Conservation (phyloP, 2,329 filamentous ascomycete genomes). For the Amauroascus niger region DNA sequence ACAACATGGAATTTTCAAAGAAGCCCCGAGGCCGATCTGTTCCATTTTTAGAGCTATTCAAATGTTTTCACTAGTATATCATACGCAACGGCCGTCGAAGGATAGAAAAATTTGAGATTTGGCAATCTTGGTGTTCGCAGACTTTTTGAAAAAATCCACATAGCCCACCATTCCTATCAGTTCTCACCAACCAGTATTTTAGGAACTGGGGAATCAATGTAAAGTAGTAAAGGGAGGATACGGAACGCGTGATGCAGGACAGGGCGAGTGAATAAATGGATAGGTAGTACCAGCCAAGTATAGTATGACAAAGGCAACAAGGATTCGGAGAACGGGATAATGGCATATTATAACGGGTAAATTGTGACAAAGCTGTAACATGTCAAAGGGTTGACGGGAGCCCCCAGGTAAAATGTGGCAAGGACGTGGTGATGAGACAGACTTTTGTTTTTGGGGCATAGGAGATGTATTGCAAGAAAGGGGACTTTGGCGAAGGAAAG, state of each 20-base stretch:
- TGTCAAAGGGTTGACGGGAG: background rate
- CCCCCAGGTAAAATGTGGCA: background rate
- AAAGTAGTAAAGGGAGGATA: background rate
- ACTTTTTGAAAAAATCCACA: conserved; percentile 5
- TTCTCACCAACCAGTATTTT: background rate
- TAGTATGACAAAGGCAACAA: background rate
- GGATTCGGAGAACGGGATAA: background rate
- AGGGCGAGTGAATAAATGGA: background rate
- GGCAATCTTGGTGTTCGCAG: background rate
- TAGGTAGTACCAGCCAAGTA: background rate
- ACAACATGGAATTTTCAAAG: background rate
- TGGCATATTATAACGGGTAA: conserved; percentile 8
- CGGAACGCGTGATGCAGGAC: conserved; percentile 1
- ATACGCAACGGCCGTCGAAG: conserved; percentile 5
- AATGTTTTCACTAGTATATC: conserved; percentile 8
- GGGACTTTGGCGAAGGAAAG: background rate
- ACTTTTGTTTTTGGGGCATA: conserved; percentile 2
- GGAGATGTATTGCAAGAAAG: conserved; percentile 2
- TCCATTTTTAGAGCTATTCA: conserved; percentile 12
- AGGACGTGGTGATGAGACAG: background rate
- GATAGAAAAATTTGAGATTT: background rate
- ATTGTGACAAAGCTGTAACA: background rate
- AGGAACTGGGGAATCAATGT: background rate
- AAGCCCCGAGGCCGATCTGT: conserved; percentile 9
- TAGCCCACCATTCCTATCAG: background rate